These are phyloP conservation scores for Macrocybe gigantea DNA, from an alignment of 768 basidiomycete species.

Conservation along the genomic window DNA sequence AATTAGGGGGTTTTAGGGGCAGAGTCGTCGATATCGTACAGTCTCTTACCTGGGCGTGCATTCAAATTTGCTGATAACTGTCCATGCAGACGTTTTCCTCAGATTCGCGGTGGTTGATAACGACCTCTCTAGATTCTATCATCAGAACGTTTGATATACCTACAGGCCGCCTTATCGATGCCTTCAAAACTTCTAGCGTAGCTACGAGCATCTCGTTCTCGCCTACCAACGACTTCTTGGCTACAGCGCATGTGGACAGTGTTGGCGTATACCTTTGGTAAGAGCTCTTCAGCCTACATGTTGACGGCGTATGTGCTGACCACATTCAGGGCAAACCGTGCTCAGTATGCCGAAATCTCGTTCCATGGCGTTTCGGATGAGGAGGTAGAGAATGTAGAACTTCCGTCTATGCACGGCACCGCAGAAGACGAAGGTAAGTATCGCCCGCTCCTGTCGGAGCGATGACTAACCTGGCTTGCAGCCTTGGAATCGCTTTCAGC, in stretches of 20 bases:
- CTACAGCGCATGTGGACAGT: slow-evolving; percentile 90
- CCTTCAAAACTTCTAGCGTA: slow-evolving; percentile 80
- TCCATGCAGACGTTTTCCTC: slow-evolving; percentile 78
- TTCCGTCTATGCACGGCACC: slow-evolving; percentile 83
- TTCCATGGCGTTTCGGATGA: slow-evolving; percentile 77
- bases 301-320: background rate
- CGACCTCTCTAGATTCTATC: slow-evolving; percentile 82
- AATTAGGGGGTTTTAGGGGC: slow-evolving; percentile 77
- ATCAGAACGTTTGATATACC: slow-evolving; percentile 97
- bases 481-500: slow-evolving; percentile 71
- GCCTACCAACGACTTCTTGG: slow-evolving; percentile 92
- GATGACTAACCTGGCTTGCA: slow-evolving; percentile 19
- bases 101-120: slow-evolving; percentile 90
- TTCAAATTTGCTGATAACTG: background rate
- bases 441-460: background rate
- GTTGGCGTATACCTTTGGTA: slow-evolving; percentile 95
- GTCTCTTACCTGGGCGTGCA: slow-evolving; percentile 1
- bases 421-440: slow-evolving; percentile 73
- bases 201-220: slow-evolving; percentile 92
- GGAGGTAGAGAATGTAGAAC: slow-evolving; percentile 31
- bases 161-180: slow-evolving; percentile 87
- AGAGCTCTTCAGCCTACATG: slow-evolving; percentile 9
- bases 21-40: slow-evolving; percentile 86
- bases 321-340: slow-evolving; percentile 79
- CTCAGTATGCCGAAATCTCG: slow-evolving; percentile 85